Percentiles rank a stretch among this genome's conserved stretches.
phyloP scores from a whole-genome alignment of 2,329 filamentous ascomycete species.

The Talaromyces pinophilus region DNA sequence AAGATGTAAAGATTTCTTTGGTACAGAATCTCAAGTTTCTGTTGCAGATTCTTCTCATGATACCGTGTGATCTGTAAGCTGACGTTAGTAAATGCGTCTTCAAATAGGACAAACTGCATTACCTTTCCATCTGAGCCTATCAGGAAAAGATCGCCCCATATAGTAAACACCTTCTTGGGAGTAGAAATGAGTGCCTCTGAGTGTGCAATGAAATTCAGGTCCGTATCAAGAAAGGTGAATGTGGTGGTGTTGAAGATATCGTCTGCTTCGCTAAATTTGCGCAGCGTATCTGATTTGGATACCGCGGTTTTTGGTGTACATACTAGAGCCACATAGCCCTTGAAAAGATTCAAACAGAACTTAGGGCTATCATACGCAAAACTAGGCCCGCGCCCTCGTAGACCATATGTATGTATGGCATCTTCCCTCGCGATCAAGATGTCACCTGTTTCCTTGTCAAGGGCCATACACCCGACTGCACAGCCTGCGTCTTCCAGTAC shows the following conservation, averaged over 20 bases:
- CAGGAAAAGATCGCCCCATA: conserved; percentile 92
- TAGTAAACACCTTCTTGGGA: conserved; percentile 75
- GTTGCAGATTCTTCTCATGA: conserved; percentile 84
- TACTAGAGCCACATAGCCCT: conserved; percentile 83
- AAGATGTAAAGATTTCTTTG: conserved; percentile 89
- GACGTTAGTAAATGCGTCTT: conserved; percentile 20
- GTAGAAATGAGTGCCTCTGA: conserved; percentile 81
- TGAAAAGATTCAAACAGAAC: conserved; percentile 73
- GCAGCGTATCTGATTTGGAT: conserved; percentile 60
- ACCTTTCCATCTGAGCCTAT: conserved; percentile 91
- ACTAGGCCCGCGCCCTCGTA: conserved; percentile 80
- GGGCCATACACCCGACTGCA: conserved; percentile 90
- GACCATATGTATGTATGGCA: conserved; percentile 89
- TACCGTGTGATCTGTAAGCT: conserved; percentile 72
- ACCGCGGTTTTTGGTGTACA: conserved; percentile 69
- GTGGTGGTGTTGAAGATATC: conserved; percentile 82
- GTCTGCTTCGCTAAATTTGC: conserved; percentile 75
- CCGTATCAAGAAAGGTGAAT: conserved; percentile 88
- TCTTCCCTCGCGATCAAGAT: conserved; percentile 92
- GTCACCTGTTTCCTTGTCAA: conserved; percentile 76
- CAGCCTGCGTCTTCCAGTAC: conserved; percentile 88
- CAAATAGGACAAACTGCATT: conserved; percentile 23
- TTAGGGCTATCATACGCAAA: conserved; percentile 92
- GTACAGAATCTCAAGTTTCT: conserved; percentile 90
- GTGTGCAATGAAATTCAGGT: conserved; percentile 85